These are phyloP conservation scores for Malus orientalis DNA, from an alignment of 306 rosid species.

Conservation along the genomic window DNA sequence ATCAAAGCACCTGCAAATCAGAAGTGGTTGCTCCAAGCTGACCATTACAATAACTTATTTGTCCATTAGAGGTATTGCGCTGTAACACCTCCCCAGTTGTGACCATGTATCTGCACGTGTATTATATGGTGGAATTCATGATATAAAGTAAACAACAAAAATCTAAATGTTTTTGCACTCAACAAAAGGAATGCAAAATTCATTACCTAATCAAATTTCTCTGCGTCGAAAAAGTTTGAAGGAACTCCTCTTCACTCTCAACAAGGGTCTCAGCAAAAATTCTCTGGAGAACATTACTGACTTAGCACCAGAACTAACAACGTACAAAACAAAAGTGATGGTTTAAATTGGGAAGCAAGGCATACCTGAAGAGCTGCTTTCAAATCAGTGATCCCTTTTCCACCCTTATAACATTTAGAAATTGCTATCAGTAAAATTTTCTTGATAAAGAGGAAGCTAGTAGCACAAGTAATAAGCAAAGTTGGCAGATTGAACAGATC, in stretches of 20 bases:
- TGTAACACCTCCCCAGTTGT: slow-evolving; percentile 54
- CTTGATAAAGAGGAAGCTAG: slow-evolving; percentile 2
- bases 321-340: background rate
- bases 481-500: background rate
- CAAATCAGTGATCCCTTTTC: slow-evolving; percentile 84
- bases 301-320: slow-evolving; percentile 10
- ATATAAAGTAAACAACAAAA: background rate
- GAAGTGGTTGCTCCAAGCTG: slow-evolving; percentile 30
- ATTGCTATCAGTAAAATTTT: slow-evolving; percentile 4
- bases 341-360: background rate
- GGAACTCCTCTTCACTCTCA: slow-evolving; percentile 72
- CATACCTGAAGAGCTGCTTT: slow-evolving; percentile 72
- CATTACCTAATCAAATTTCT: slow-evolving; percentile 51
- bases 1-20: slow-evolving; percentile 52
- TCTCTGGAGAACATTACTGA: slow-evolving; percentile 43
- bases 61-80: slow-evolving; percentile 33
- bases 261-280: slow-evolving; percentile 81
- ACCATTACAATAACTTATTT: slow-evolving; percentile 15
- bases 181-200: background rate
- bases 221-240: slow-evolving; percentile 47
- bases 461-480: background rate
- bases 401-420: slow-evolving; percentile 52
- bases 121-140: background rate
- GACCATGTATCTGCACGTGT: slow-evolving; percentile 44
- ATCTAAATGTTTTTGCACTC: background rate